phyloP scores from a whole-genome alignment of 306 rosid genomes.

The Glycine tomentella region DNA sequence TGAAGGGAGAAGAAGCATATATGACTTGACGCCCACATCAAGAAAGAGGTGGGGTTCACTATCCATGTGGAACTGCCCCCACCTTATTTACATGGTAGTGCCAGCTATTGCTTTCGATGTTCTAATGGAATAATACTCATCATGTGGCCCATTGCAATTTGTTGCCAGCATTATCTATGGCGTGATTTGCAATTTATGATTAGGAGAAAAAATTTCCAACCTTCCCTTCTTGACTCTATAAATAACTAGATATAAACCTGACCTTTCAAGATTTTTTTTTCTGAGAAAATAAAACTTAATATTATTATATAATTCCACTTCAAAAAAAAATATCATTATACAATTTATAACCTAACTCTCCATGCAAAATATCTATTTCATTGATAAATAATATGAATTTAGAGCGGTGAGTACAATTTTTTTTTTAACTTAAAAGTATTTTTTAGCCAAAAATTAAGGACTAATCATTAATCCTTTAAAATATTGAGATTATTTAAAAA shows the following conservation, averaged over 20 bases:
- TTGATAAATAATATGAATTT: no score
- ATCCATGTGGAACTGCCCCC: slow-evolving; percentile 37
- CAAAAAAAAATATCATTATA: no score
- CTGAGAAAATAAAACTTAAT: background rate
- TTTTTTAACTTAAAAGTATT: no score
- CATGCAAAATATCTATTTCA: no score
- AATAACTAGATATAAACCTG: background rate
- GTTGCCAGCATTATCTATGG: background rate
- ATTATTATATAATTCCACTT: no score
- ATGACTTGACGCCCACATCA: background rate
- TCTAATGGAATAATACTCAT: slow-evolving; percentile 28
- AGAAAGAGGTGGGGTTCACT: background rate
- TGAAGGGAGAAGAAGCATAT: background rate
- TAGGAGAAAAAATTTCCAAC: background rate
- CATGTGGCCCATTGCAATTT: slow-evolving; percentile 42
- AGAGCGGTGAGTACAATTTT: no score
- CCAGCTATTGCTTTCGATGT: slow-evolving; percentile 46
- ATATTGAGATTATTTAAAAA: no score
- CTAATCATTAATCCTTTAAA: no score
- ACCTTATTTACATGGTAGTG: slow-evolving; percentile 37
- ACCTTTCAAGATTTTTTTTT: background rate
- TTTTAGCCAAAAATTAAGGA: no score
- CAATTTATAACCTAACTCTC: no score
- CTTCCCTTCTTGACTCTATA: background rate
- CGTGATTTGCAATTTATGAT: background rate